Conservation (phyloP, 2,329 filamentous ascomycete genomes). For the Helotiales sp. region DNA sequence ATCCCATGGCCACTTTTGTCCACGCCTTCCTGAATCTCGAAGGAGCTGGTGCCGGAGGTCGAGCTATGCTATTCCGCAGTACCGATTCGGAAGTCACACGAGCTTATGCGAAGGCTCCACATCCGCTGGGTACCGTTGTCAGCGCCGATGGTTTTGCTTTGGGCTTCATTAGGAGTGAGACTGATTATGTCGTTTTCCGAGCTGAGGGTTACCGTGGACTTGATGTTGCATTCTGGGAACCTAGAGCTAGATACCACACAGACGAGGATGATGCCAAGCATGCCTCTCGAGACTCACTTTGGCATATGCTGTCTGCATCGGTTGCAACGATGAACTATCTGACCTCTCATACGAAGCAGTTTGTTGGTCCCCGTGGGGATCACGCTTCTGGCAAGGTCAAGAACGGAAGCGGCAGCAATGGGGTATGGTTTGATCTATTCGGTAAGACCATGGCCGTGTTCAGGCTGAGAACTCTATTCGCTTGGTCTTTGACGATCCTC, state of each 20-base stretch:
- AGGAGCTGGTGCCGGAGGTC: constrained; percentile 88
- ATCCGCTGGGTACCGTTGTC: constrained; percentile 85
- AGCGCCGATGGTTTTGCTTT: constrained; percentile 83
- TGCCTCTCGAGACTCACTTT: constrained; percentile 72
- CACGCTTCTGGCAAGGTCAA: constrained; percentile 63
- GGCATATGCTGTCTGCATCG: constrained; percentile 93
- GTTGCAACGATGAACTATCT: constrained; percentile 75
- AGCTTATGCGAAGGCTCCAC: constrained; percentile 71
- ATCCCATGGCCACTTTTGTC: constrained; percentile 78
- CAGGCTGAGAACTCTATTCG: constrained; percentile 81
- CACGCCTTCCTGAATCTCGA: constrained; percentile 94
- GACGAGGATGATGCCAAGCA: constrained; percentile 84
- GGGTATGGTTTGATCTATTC: constrained; percentile 94
- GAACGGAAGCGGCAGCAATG: constrained; percentile 69
- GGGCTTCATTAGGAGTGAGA: constrained; percentile 80
- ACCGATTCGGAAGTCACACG: constrained; percentile 86
- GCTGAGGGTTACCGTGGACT: constrained; percentile 83
- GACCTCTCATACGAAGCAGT: constrained; percentile 69
- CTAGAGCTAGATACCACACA: constrained; percentile 87
- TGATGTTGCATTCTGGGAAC: constrained; percentile 90
- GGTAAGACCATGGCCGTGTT: constrained; percentile 81
- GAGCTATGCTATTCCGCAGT: constrained; percentile 84
- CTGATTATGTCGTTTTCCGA: constrained; percentile 86
- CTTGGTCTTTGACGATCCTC: constrained; percentile 82
- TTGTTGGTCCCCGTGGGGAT: constrained; percentile 63